Evolutionary conservation across 345 rosid genomes (phyloP), one percentile per base, ranked within the genome.

Genomic region (Hevea brasiliensis): DNA sequence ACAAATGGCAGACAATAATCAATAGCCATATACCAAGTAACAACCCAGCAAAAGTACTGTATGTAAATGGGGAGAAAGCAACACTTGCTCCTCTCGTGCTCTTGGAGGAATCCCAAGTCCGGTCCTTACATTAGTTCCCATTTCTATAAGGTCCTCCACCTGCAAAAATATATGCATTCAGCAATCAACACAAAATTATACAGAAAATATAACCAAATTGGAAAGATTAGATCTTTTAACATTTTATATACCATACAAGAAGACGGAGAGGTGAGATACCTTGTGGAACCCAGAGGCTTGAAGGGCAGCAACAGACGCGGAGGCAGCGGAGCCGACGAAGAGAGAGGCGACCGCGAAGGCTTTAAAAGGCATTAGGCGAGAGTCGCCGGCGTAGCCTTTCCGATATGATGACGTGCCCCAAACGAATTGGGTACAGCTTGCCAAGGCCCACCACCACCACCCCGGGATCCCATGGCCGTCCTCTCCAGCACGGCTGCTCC

Each of bases 331-430:
- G 21, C 93, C 91, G 53, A 87, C 85, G 65, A 87, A 89, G 74
- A 89, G 91, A 29, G 91, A 87, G 10, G 86, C 89, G 65, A 87
- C 83, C 1, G 81, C 84, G 50, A 83, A 83, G 72, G 93, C 93
- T 75, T 86, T 89, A 9, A 89, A 29, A 10, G 89, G 88, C 91
- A 89, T 85, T 14, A 87, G 64, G 8, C 84, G 79, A 73, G 78
- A 61, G 32, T 84, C 84, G 2, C 93, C 93, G n/a, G 72, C 78
- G 84, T 63, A 83, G n/a, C 93, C 93, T 79, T 77, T 84, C 37
- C 84, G 71, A 24, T 21, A 72, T 32, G 85, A 83, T 48, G 82
- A 70, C 17, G 87, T 70, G 45, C 85, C 93, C 88, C 85, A 83
- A 26, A 78, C 80, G 21, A 87, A 74, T 48, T 87, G 89, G 4